Base-by-base conservation (phyloP, 352 stramenopile genomes). In the Globisporangium nunn region DNA sequence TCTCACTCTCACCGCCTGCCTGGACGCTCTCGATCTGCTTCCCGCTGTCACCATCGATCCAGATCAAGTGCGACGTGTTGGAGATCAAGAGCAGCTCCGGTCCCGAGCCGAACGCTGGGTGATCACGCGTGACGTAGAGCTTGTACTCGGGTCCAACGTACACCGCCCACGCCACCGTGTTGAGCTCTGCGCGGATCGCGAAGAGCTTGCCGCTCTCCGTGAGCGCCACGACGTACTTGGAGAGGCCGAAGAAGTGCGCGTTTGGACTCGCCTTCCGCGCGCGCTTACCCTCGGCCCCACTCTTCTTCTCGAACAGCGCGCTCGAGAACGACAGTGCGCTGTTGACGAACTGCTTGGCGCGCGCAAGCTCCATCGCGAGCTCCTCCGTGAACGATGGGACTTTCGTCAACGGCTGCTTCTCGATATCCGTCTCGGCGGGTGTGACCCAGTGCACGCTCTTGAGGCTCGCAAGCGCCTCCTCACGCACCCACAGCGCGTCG, bases 171-270 rank as follows among this genome's bases (percentile, higher is more conserved):
- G 74, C 81, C 4, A 93, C 67, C 2, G 71, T 79, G 47, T 76
- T 88, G 28, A 81, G 80, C 49, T 91, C 79, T 14, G 81, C 78
- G n/a, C 78, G 79, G 33, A 93, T 81, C 18, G 79, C 81, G 65
- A 87, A 92, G 33, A 93, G 64, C 61, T 90, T 90, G 43, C 84
- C 84, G 18, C 79, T 92, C 18, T 86, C 70, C 12, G 81, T 93
- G 17, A 88, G 61, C 28, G 76, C 64, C 45, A 93, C 64, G 31
- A 91, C 82, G 53, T 85, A 85, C 78, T 93, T 93, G 33, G 84
- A 89, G 55, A 92, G 91, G 4, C 81, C 81, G 48, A 93, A 91
- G 40, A 91, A 74, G 47, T 91, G 83, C 7, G 83, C 74, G 51
- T 90, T 91, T 3, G 54, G 64, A 11, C 76, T 76, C 49, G 86